Evolutionary conservation across 179 eudicot species (phyloP), one percentile per base, ranked within the genome.

Genomic region (Beta corolliflora): DNA sequence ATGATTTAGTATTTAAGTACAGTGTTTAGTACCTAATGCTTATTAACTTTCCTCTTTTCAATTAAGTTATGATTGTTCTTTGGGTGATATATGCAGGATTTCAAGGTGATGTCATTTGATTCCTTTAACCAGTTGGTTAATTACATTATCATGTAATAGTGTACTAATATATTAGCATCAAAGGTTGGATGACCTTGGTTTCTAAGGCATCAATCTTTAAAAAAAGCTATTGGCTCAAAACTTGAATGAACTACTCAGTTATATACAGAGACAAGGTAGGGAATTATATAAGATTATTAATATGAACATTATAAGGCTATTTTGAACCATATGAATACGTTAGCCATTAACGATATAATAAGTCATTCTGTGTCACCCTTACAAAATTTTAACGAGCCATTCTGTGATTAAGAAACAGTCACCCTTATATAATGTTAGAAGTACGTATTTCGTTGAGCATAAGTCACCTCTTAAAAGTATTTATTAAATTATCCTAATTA

Each of bases 71-170:
- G 1, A 68, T 68, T 68, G 12, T 68, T n/a, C 1, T 12, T 19
- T 12, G 15, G 46, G 59, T 45, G 50, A 60, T 59, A 44, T 16
- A 18, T 60, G 76, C 23, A 72, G 67, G 72, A 52, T 73, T 71
- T 74, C 36, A 18, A 64, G 64, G 73, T 81, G 79, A 81, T 65
- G 83, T 81, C 73, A 75, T 64, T 13, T 73, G 83, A 75, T 74
- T 81, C 79, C 71, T 81, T 79, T 25, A 18, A 65, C 0, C n/a
- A 21, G 64, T 56, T 36, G 41, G 41, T 36, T 36, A 21, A 48
- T 48, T 31, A 50, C 15, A 58, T 46, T 55, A 60, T 59, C 25
- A 61, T 29, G 3, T 36, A n/a, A 36, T 36, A 36, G 41, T 36
- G 41, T n/a, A 63, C 6, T 4, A 16, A 14, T 2, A 1, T 23